phyloP scores from a whole-genome alignment of 495 filamentous ascomycete species.

The Aspergillus hancockii region DNA sequence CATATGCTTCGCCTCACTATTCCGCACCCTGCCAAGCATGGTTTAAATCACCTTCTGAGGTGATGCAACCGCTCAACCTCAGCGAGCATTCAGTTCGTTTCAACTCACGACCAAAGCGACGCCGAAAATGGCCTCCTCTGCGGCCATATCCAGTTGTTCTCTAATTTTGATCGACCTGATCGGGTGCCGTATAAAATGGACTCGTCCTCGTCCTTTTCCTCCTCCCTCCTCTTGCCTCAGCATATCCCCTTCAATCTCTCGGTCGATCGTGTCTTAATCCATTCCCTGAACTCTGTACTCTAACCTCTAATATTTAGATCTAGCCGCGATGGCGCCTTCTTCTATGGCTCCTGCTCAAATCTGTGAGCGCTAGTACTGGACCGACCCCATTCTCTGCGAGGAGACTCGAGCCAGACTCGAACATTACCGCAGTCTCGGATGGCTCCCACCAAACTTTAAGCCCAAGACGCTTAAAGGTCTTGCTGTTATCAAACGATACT shows the following conservation, averaged over 20 bases:
- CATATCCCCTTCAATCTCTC: slow-evolving; percentile 7
- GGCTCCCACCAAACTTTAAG: slow-evolving; percentile 34
- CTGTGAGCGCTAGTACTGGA: slow-evolving; percentile 32
- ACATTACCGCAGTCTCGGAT: slow-evolving; percentile 29
- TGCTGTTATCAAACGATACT: slow-evolving; percentile 29
- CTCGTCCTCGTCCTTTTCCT: neutral
- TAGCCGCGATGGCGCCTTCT: slow-evolving; percentile 15
- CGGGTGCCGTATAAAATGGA: too few relatives aligned
- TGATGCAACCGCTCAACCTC: too few relatives aligned
- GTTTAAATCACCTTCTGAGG: too few relatives aligned
- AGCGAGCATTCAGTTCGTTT: too few relatives aligned
- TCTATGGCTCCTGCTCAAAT: slow-evolving; percentile 19
- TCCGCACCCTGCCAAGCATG: too few relatives aligned
- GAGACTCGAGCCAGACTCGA: slow-evolving; percentile 33
- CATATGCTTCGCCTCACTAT: too few relatives aligned
- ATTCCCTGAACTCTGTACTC: neutral
- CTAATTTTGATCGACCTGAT: too few relatives aligned
- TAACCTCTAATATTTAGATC: slow-evolving; percentile 9
- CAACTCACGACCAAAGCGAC: too few relatives aligned
- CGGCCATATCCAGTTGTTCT: too few relatives aligned
- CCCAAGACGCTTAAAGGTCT: slow-evolving; percentile 28
- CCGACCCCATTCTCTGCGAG: slow-evolving; percentile 34
- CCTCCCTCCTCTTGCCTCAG: slow-evolving; percentile 1
- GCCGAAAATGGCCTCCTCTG: too few relatives aligned
- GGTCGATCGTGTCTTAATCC: neutral